Conservation (phyloP, 129 eudicot genomes). For the Silybum marianum region DNA sequence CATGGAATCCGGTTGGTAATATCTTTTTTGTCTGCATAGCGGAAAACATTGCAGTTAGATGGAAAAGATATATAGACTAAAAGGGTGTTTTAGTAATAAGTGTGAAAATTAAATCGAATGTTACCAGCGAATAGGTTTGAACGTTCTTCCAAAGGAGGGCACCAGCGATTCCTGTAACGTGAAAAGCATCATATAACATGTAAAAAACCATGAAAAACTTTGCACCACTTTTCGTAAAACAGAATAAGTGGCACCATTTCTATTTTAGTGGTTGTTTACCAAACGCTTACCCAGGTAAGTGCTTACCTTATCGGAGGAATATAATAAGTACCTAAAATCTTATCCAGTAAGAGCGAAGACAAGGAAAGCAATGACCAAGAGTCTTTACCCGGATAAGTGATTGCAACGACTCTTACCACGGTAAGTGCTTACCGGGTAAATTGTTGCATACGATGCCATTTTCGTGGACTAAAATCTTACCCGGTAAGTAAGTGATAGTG, state of each 20-base stretch:
- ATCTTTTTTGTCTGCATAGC: conserved; percentile 66
- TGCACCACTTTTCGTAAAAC: neutral
- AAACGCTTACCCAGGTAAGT: too few species aligned
- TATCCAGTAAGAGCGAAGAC: too few species aligned
- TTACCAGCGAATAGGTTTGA: conserved; percentile 74
- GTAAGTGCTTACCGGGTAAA: too few species aligned
- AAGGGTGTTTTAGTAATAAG: neutral
- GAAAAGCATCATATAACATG: conserved; percentile 20
- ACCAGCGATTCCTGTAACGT: conserved; percentile 65
- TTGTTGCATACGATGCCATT: too few species aligned
- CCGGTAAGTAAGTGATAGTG: too few species aligned
- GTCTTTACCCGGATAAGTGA: too few species aligned
- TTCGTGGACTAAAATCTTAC: too few species aligned
- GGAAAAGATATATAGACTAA: neutral
- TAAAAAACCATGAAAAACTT: conserved; percentile 6
- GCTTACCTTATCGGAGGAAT: too few species aligned
- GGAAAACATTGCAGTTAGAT: conserved; percentile 21
- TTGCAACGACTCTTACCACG: too few species aligned
- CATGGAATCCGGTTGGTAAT: conserved; percentile 62
- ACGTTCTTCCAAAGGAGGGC: conserved; percentile 69
- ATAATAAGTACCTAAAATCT: too few species aligned
- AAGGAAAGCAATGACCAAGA: too few species aligned
- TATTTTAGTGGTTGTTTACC: too few species aligned
- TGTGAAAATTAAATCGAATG: neutral
- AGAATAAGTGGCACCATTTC: neutral